A percentile compares a stretch with the other conserved stretches of the same genome.
phyloP scores from a whole-genome alignment of 2,329 filamentous ascomycete genomes.

The Fusarium setosum region DNA sequence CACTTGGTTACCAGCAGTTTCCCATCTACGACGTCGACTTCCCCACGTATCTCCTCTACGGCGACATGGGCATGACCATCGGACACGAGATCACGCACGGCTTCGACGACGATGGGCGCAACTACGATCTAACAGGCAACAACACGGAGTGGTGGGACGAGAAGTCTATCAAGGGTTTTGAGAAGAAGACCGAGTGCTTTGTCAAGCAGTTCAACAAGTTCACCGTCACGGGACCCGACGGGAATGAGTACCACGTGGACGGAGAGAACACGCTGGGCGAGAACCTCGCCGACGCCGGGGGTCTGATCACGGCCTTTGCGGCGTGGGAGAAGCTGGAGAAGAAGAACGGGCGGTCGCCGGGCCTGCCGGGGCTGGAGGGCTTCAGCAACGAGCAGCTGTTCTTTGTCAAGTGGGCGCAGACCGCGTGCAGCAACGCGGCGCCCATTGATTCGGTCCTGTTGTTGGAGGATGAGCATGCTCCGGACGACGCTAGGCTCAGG shows the following conservation, averaged over 20 bases:
- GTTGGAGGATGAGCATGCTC: constrained; percentile 75
- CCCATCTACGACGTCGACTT: constrained; percentile 72
- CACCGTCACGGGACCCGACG: constrained; percentile 66
- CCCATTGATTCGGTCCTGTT: constrained; percentile 66
- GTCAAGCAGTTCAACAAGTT: constrained; percentile 73
- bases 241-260: constrained; percentile 68
- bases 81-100: constrained; percentile 78
- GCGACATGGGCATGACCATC: constrained; percentile 73
- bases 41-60: constrained; percentile 75
- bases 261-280: constrained; percentile 48
- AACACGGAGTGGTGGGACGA: constrained; percentile 75
- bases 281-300: not conserved
- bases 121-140: constrained; percentile 71
- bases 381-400: not conserved
- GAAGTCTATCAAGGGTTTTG: constrained; percentile 67
- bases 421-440: constrained; percentile 76
- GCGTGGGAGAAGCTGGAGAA: not conserved
- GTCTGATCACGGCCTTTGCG: not conserved
- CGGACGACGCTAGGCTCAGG: not conserved
- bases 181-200: constrained; percentile 71
- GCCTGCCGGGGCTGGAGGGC: not conserved
- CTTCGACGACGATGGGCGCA: constrained; percentile 75
- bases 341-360: not conserved
- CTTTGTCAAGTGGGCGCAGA: not conserved
- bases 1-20: constrained; percentile 72